Percentiles rank a stretch among this genome's conserved stretches.
phyloP scores from a whole-genome alignment of 192 early-diverging fungal species.

The Mortierella hygrophila region DNA sequence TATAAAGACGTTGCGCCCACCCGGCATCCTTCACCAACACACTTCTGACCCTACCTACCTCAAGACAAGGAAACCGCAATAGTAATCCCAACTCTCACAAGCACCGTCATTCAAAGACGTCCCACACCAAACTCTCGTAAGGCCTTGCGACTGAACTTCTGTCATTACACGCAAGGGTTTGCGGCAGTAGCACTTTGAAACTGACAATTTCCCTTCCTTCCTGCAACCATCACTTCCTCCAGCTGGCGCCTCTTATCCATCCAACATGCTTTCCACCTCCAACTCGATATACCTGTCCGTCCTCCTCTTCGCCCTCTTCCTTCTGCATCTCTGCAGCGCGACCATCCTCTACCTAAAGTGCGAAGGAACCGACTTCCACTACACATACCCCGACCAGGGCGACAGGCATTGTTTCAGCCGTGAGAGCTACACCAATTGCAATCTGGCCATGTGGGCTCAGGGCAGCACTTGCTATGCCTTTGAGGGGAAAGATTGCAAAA shows the following conservation, averaged over 20 bases:
- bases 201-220: neutral
- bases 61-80: neutral
- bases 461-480: constrained; percentile 1
- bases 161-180: neutral
- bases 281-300: neutral
- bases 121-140: neutral
- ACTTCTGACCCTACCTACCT: neutral
- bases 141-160: neutral
- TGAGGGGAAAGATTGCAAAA: neutral
- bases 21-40: neutral
- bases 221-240: neutral
- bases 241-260: neutral
- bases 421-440: neutral
- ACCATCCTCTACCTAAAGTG: constrained; percentile 2
- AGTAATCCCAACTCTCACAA: neutral
- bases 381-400: neutral
- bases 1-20: neutral
- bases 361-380: neutral
- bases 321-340: neutral
- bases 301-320: neutral
- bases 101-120: neutral
- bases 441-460: neutral
- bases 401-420: neutral
- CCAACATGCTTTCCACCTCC: constrained; percentile 2
- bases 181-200: neutral